Base-by-base conservation (phyloP, 2,329 filamentous ascomycete genomes). In the Arthrobotrys sinensis region DNA sequence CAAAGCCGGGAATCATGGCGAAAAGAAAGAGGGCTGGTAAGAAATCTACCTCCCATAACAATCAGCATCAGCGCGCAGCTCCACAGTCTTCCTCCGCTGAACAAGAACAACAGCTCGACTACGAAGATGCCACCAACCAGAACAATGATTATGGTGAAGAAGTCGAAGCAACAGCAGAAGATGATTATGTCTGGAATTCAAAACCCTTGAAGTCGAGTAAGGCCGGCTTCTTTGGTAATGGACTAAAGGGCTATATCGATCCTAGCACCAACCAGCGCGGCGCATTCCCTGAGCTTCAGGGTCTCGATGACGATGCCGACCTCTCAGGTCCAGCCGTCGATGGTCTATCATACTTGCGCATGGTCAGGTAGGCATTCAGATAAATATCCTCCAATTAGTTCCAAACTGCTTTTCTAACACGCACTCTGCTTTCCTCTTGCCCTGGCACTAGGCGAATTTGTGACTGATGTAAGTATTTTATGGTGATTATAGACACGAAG, bases 291-390 rank as follows among this genome's bases (percentile, higher is more conserved):
- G 75, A 73, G 16, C 75, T 79, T 11, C 67, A 79, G 38, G 80
- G 80, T 6, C 34, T 81, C 10, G 80, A 81, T n/a, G 80, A 79
- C 10, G 70, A 78, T 11, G 68, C 64, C 8, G 76, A 79, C 67
- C 80, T 82, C 38, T 81, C 78, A 10, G 76, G 80, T 7, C 81
- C 81, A 2, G 80, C 81, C 0, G 68, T 71, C 14, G 81, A 82
- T 52, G 81, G 81, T 3, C 43, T 82, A 40, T 80, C 81, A 34
- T 82, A 82, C 55, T 65, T 82, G 19, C 80, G 81, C 34, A 82
- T 82, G 81, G 81, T 82, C 24, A 79, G 81, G 81, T 82, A 53
- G 52, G 68, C 73, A 32, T 21, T 62, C 53, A 53, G 53, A 76
- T 64, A 64, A 68, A 69, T 69, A 46, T 68, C n/a, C 28, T 57